Percentiles rank a stretch among this genome's conserved stretches.
Evolutionary conservation across 2,329 filamentous ascomycete species (phyloP).

Genomic region (Colletotrichum brevisporum): DNA sequence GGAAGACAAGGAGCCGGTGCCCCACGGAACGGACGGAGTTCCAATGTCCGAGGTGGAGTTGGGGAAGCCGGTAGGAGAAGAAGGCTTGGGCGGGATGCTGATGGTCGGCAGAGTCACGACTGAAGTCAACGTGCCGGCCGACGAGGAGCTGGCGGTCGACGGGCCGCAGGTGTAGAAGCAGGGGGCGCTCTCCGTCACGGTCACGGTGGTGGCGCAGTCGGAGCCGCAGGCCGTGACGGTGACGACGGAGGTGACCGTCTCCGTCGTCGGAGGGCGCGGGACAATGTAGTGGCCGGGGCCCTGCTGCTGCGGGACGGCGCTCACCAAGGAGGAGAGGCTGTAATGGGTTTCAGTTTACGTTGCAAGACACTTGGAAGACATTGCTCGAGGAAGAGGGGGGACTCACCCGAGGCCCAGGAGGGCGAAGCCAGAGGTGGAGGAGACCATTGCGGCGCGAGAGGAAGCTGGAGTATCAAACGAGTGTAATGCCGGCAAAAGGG

Average conservation of each 20-base stretch:
- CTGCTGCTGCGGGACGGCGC: conserved; percentile 42
- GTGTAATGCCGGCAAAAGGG: conserved; percentile 34
- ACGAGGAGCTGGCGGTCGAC: not conserved
- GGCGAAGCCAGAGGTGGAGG: conserved; percentile 44
- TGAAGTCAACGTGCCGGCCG: not conserved
- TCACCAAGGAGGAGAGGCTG: conserved; percentile 34
- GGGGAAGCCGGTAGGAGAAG: conserved; percentile 6
- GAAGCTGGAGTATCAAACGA: conserved; percentile 43
- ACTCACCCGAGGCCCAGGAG: conserved; percentile 49
- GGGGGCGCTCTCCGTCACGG: conserved; percentile 48
- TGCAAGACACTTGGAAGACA: conserved; percentile 41
- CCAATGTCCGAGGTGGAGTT: conserved; percentile 12
- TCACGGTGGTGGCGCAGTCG: conserved; percentile 43
- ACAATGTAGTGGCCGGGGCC: conserved; percentile 16
- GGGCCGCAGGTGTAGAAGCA: conserved; percentile 42
- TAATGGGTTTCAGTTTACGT: too few relatives aligned
- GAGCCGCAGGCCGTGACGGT: conserved; percentile 34
- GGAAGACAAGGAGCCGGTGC: conserved; percentile 8
- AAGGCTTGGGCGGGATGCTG: not conserved
- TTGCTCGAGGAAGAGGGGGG: not conserved
- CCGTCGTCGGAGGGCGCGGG: conserved; percentile 23
- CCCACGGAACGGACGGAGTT: not conserved
- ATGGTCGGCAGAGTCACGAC: conserved; percentile 17
- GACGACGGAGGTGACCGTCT: conserved; percentile 31
- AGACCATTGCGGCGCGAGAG: conserved; percentile 43